These are phyloP conservation scores for Claviceps sp. DNA, from an alignment of 2,329 filamentous ascomycete genomes.

Conservation along the genomic window DNA sequence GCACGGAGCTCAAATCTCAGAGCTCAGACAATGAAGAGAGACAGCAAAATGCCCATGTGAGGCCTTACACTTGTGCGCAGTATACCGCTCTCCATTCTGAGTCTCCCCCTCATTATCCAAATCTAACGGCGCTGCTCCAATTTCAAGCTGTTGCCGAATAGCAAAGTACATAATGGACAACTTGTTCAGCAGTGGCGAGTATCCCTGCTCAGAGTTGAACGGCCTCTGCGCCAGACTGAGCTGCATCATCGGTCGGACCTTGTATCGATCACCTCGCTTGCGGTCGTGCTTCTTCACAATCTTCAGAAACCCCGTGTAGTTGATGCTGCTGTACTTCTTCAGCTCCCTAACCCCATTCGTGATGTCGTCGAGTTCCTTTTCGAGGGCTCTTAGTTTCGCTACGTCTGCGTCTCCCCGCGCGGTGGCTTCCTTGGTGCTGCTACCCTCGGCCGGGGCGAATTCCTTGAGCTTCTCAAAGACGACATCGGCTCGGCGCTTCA, in stretches of 20 bases:
- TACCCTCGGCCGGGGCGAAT: conserved; percentile 44
- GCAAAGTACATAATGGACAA: conserved; percentile 94
- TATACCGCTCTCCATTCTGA: conserved; percentile 59
- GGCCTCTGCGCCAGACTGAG: conserved; percentile 76
- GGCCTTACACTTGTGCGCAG: conserved; percentile 67
- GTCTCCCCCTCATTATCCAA: conserved; percentile 41
- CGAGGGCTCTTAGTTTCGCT: conserved; percentile 53
- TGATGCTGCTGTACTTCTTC: conserved; percentile 89
- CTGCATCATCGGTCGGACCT: conserved; percentile 81
- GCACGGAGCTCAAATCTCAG: neutral
- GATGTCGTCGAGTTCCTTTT: conserved; percentile 72
- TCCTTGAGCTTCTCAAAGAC: conserved; percentile 64
- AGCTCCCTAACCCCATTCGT: conserved; percentile 85
- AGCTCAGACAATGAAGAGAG: too few species aligned
- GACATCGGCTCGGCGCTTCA: conserved; percentile 40
- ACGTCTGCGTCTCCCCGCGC: conserved; percentile 33
- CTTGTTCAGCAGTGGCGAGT: conserved; percentile 78
- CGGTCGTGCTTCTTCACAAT: conserved; percentile 98
- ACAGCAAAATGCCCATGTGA: neutral
- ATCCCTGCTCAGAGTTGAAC: conserved; percentile 85
- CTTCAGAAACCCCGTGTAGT: conserved; percentile 96
- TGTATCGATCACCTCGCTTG: conserved; percentile 75
- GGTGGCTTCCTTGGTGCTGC: neutral
- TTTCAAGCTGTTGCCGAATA: conserved; percentile 70
- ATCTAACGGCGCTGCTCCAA: conserved; percentile 27